Conservation (phyloP, 352 stramenopile species). For the Pythium phragmiticola region DNA sequence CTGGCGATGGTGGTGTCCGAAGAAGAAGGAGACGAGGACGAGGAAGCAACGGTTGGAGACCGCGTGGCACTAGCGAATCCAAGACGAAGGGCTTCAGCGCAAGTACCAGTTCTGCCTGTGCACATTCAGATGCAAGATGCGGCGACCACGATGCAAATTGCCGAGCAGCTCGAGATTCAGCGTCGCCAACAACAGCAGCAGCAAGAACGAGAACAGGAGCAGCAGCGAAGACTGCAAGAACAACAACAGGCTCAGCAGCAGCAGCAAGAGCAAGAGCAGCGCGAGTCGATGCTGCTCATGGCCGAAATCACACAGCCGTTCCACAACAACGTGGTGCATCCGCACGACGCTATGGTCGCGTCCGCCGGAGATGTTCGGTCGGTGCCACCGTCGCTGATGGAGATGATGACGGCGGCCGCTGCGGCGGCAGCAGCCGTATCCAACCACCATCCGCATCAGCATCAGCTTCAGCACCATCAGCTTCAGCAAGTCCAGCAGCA, state of each 20-base stretch:
- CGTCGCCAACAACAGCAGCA: conserved; percentile 12
- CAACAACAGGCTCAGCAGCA: background rate
- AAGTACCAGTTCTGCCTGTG: background rate
- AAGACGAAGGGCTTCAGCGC: background rate
- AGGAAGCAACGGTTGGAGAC: background rate
- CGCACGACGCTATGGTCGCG: conserved; percentile 2
- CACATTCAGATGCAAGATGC: no score
- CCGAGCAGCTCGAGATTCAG: conserved; percentile 10
- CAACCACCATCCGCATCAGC: conserved; percentile 10
- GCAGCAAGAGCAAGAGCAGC: conserved; percentile 9
- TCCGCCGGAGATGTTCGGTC: conserved; percentile 1
- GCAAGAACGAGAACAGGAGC: background rate
- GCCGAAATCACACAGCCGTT: conserved; percentile 21
- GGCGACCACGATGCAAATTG: background rate
- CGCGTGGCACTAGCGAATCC: background rate
- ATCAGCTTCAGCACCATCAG: conserved; percentile 13
- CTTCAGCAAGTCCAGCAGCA: conserved; percentile 4
- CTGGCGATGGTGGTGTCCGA: background rate
- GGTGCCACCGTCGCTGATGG: conserved; percentile 24
- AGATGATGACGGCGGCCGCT: conserved; percentile 26
- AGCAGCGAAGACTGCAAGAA: background rate
- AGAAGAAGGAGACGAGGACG: background rate
- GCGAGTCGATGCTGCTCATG: conserved; percentile 18
- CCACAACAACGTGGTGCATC: background rate
- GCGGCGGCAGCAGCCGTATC: conserved; percentile 8